Evolutionary conservation across 345 rosid genomes (phyloP).

Genomic region (Gossypium ekmanianum): DNA sequence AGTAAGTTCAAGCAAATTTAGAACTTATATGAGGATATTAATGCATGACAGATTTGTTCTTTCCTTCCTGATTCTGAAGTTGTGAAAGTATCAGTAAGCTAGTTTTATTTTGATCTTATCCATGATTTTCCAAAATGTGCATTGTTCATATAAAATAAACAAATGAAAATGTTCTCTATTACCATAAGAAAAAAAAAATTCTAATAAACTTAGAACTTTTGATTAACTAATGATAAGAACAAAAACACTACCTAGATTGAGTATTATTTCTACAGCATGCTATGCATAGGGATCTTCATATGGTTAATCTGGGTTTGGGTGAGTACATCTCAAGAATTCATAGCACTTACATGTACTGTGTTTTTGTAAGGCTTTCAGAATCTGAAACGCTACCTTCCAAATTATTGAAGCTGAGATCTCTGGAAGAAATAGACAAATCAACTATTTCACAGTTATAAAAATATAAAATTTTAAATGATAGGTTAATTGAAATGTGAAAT

Average conservation of each 20-base stretch:
- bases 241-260: not conserved
- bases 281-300: not conserved
- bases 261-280: not conserved
- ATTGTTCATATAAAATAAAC: not conserved
- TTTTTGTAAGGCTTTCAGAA: conserved; percentile 14
- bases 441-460: not conserved
- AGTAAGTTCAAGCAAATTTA: not conserved
- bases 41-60: not conserved
- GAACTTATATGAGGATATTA: not conserved
- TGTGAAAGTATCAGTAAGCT: not conserved
- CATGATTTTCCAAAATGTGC: not conserved
- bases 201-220: not conserved
- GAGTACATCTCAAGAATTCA: not conserved
- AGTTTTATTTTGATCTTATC: not conserved
- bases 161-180: not conserved
- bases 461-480: not conserved
- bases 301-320: not conserved
- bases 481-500: not conserved
- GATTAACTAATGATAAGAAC: conserved; percentile 1
- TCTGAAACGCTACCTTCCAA: conserved; percentile 39
- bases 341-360: conserved; percentile 38
- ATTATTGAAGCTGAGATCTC: conserved; percentile 58
- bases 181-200: not conserved
- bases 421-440: conserved; percentile 12
- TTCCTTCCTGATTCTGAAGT: not conserved